These are phyloP conservation scores for Beverwykella pulmonaria DNA, from an alignment of 495 filamentous ascomycete species.

Conservation along the genomic window DNA sequence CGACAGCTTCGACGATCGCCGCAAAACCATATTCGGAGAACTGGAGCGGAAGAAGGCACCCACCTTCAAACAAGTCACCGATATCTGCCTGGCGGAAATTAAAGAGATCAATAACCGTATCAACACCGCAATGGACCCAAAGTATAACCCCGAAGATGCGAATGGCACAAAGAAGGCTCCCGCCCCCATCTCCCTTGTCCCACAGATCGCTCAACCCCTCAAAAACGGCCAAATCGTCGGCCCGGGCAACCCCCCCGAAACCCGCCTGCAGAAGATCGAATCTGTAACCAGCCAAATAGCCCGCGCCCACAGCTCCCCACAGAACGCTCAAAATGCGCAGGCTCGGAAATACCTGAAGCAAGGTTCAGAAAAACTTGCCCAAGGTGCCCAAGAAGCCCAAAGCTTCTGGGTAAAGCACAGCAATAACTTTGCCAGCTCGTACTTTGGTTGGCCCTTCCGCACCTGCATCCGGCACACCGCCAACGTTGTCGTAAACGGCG, in stretches of 20 bases:
- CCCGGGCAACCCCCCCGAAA: constrained; percentile 51
- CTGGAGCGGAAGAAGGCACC: constrained; percentile 79
- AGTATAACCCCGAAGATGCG: constrained; percentile 43
- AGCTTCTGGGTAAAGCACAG: constrained; percentile 3
- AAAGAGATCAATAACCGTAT: constrained; percentile 67
- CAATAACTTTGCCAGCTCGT: constrained; percentile 41
- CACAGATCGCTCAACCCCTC: constrained; percentile 35
- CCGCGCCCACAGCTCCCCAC: constrained; percentile 49
- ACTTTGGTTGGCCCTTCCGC: constrained; percentile 69
- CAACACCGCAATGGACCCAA: constrained; percentile 57
- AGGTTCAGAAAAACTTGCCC: constrained; percentile 33
- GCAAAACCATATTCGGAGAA: constrained; percentile 84
- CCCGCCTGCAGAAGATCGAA: constrained; percentile 55
- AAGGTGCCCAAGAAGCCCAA: constrained; percentile 16
- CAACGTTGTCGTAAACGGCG: constrained; percentile 65
- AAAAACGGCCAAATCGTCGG: constrained; percentile 61
- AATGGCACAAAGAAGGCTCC: constrained; percentile 47
- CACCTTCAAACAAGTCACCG: constrained; percentile 78
- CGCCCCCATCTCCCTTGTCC: constrained; percentile 43
- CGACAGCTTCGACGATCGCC: constrained; percentile 67
- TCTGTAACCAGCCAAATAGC: constrained; percentile 58
- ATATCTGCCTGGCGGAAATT: constrained; percentile 66
- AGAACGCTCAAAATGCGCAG: constrained; percentile 25
- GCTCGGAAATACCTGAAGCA: constrained; percentile 15
- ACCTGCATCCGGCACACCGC: constrained; percentile 67